Conservation (phyloP, 192 early-diverging fungal species). For the Lunasporangiospora selenospora region DNA sequence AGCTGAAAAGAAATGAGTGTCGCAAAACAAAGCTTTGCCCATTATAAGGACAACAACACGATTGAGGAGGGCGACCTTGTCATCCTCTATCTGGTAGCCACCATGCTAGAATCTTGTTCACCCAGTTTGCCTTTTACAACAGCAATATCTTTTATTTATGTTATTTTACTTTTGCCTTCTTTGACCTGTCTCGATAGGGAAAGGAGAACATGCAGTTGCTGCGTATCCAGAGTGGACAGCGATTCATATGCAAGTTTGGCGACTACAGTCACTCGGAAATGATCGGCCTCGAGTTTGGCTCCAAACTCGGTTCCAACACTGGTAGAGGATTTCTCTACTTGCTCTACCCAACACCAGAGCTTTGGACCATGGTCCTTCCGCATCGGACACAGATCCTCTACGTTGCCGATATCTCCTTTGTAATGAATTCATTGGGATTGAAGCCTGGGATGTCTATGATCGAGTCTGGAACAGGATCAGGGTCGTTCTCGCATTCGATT, state of each 20-base stretch:
- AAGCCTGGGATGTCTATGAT: constrained; percentile 85
- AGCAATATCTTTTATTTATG: too few relatives aligned
- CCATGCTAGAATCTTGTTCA: too few relatives aligned
- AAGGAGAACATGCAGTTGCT: constrained; percentile 75
- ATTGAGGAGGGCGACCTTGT: constrained; percentile 85
- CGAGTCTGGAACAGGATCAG: constrained; percentile 93
- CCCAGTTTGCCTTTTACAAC: too few relatives aligned
- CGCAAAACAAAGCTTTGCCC: constrained; percentile 37
- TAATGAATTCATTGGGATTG: constrained; percentile 82
- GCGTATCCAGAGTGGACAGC: constrained; percentile 61
- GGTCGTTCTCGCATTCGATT: constrained; percentile 97
- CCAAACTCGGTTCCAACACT: constrained; percentile 69
- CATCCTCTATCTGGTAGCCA: constrained; percentile 75
- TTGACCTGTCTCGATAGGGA: constrained; percentile 63
- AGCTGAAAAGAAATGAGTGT: too few relatives aligned
- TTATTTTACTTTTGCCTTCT: too few relatives aligned
- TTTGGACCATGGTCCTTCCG: constrained; percentile 93
- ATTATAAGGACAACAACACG: constrained; percentile 44
- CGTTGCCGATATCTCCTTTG: constrained; percentile 92
- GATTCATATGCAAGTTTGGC: constrained; percentile 84
- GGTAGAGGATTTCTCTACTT: constrained; percentile 83
- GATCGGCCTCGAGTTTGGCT: constrained; percentile 88
- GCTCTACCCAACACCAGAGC: constrained; percentile 91
- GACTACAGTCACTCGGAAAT: constrained; percentile 80
- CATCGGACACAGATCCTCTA: constrained; percentile 98